Conservation (phyloP, 2,329 filamentous ascomycete genomes). For the Emmonsiellopsis sp. region DNA sequence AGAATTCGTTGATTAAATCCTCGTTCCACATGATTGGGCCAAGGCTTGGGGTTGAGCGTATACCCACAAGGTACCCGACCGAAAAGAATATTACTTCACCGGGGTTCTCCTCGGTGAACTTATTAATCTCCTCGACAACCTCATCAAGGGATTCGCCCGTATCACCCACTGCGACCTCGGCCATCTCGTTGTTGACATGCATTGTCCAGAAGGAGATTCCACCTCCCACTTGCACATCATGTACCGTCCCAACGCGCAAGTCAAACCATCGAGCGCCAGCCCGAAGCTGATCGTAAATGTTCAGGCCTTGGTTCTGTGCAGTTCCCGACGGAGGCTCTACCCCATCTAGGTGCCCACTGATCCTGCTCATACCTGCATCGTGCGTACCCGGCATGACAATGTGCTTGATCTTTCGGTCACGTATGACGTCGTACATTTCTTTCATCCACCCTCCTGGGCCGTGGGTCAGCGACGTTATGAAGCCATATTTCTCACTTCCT, state of each 20-base stretch:
- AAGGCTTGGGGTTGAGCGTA: slow-evolving; percentile 39
- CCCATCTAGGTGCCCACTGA: slow-evolving; percentile 22
- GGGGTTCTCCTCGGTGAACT: slow-evolving; percentile 35
- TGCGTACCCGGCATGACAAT: slow-evolving; percentile 44
- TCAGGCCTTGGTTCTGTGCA: slow-evolving; percentile 37
- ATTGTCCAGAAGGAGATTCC: not conserved
- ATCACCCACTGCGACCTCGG: not conserved
- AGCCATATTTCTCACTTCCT: slow-evolving; percentile 24
- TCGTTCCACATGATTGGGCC: slow-evolving; percentile 13
- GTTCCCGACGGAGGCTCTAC: not conserved
- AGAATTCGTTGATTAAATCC: slow-evolving; percentile 28
- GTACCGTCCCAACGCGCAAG: slow-evolving; percentile 14
- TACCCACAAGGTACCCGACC: slow-evolving; percentile 3
- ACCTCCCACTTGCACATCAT: not conserved
- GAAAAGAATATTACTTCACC: slow-evolving; percentile 34
- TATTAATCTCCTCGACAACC: slow-evolving; percentile 26
- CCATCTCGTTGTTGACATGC: not conserved
- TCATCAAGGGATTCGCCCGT: not conserved
- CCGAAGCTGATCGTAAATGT: slow-evolving; percentile 39
- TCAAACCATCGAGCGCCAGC: slow-evolving; percentile 42
- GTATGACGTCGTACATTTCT: slow-evolving; percentile 27
- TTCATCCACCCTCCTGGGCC: slow-evolving; percentile 33
- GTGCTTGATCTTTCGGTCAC: slow-evolving; percentile 35
- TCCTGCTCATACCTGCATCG: slow-evolving; percentile 40
- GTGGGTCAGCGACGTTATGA: slow-evolving; percentile 23